Evolutionary conservation across 2,329 filamentous ascomycete genomes (phyloP), one percentile per base, ranked within the genome.

Genomic region (Acephala macrosclerotiorum): DNA sequence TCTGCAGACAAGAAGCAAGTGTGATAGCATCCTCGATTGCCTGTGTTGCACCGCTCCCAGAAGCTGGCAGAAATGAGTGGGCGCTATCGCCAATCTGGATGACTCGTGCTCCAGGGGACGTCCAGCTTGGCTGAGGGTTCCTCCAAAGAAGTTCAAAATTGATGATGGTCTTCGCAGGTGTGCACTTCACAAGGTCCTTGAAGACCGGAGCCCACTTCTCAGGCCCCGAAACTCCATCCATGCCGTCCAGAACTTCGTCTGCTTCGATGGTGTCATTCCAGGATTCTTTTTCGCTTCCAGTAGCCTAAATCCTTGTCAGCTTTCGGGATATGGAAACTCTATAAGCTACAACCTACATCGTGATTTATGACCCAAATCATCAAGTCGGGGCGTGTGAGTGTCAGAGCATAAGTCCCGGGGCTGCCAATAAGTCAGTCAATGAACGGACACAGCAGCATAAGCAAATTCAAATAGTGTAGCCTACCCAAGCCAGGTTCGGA

Each of bases 401-500:
- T 61, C n/a, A 61, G 26, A 16, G 60, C 60, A 18, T 51, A 47
- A 12, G 38, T 33, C 7, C 49, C 51, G 6, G 51, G 47, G 9
- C 38, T 56, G 12, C 33, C 7, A 45, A 66, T 72, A 65, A 75
- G 69, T 53, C 69, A 70, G 47, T 29, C 5, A 14, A n/a, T 7
- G 12, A 16, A 18, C 22, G 63, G 75, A 77, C 47, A 74, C 73
- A 64, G 26, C 67, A 59, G 12, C 70, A 72, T 63, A 64, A 81
- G 79, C 65, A 78, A 81, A 69, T 86, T 60, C 83, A 82, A 6
- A 85, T 84, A 84, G 84, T 86, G 61, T 68, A 86, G 82, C 86
- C 85, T 64, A 86, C 80, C 0, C 82, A 81, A 2, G 83, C 84
- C 5, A 63, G 20, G 45, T 58, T 40, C 56, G 58, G 25, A 49